These are phyloP conservation scores for Datisca glomerata DNA, from an alignment of 306 rosid genomes.

Conservation along the genomic window DNA sequence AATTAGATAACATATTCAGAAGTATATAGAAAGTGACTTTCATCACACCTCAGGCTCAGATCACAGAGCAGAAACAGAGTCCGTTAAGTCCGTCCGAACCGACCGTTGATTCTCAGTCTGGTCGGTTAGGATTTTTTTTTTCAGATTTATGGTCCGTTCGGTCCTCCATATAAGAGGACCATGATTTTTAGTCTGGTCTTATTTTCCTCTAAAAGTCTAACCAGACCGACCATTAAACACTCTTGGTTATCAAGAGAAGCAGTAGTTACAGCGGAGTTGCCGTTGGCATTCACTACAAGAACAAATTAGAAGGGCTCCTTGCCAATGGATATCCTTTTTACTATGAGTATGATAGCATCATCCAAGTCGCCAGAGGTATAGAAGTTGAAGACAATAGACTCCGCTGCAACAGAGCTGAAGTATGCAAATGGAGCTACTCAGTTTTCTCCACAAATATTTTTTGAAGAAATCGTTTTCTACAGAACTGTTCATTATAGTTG, in stretches of 20 bases:
- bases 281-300: constrained; percentile 50
- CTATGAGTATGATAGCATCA: constrained; percentile 19
- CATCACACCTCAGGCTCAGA: too few relatives aligned
- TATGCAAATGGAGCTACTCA: constrained; percentile 30
- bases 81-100: too few relatives aligned
- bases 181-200: too few relatives aligned
- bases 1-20: too few relatives aligned
- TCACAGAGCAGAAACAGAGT: too few relatives aligned
- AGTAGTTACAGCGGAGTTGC: constrained; percentile 60
- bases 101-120: too few relatives aligned
- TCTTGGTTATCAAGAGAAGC: constrained; percentile 85
- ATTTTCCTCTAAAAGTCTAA: too few relatives aligned
- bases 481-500: constrained; percentile 25
- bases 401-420: constrained; percentile 20
- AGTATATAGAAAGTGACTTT: too few relatives aligned
- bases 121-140: too few relatives aligned
- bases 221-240: too few relatives aligned
- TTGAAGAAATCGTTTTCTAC: constrained; percentile 30
- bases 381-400: constrained; percentile 37
- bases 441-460: constrained; percentile 26
- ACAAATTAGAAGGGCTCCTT: constrained; percentile 83
- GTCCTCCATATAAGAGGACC: too few relatives aligned
- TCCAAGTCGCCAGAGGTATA: constrained; percentile 36
- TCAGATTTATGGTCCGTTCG: too few relatives aligned
- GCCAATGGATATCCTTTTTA: constrained; percentile 72